These are phyloP conservation scores for Fusarium floridanum DNA, from an alignment of 2,329 filamentous ascomycete species.

Conservation along the genomic window DNA sequence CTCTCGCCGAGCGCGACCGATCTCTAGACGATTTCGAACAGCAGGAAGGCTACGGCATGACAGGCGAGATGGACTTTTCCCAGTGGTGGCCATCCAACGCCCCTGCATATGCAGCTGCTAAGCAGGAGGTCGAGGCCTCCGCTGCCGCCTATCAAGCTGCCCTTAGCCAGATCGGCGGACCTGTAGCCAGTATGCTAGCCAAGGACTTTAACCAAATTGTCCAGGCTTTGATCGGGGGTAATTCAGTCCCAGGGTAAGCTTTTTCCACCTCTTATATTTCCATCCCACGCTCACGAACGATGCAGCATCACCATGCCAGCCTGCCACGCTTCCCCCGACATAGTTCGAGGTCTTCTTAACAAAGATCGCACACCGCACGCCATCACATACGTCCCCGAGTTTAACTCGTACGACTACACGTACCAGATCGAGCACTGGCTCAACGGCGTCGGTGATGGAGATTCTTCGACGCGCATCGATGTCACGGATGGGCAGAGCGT, in stretches of 20 bases:
- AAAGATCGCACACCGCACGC: constrained; percentile 31
- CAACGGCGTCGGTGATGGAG: constrained; percentile 33
- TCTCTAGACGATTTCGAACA: constrained; percentile 29
- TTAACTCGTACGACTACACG: constrained; percentile 22
- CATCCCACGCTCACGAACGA: not conserved
- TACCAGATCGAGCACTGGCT: constrained; percentile 34
- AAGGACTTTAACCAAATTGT: constrained; percentile 24
- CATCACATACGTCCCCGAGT: constrained; percentile 35
- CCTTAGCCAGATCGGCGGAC: constrained; percentile 17
- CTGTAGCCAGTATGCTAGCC: constrained; percentile 9
- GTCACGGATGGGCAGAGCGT: constrained; percentile 27
- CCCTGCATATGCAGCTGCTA: constrained; percentile 24
- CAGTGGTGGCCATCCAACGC: constrained; percentile 33
- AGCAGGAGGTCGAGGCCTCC: constrained; percentile 22
- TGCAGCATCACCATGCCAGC: constrained; percentile 34
- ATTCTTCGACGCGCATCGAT: constrained; percentile 23
- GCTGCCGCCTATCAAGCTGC: constrained; percentile 21
- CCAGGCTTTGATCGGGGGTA: constrained; percentile 25
- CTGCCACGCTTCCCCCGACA: constrained; percentile 33
- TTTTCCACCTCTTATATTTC: not conserved
- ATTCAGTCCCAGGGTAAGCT: constrained; percentile 21
- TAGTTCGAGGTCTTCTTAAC: constrained; percentile 23
- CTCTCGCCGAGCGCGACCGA: constrained; percentile 23
- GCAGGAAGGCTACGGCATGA: constrained; percentile 20
- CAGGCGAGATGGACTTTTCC: constrained; percentile 26